phyloP scores from a whole-genome alignment of 805 yeast genomes.

The Myxozyma vanderwaltii region DNA sequence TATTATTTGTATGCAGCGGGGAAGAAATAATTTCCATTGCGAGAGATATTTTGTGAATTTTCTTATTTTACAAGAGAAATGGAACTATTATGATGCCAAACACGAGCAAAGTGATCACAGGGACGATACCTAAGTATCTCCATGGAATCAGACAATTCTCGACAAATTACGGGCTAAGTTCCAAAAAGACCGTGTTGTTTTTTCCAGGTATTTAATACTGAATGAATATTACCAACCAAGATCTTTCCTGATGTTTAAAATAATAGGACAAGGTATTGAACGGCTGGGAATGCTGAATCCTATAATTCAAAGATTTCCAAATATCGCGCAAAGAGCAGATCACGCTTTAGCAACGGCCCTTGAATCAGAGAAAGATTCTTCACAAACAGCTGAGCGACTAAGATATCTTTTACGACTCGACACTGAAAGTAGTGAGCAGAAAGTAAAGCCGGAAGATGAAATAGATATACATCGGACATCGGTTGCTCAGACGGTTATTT shows the following conservation, averaged over 20 bases:
- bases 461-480: constrained; percentile 21
- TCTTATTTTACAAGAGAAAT: too few species aligned
- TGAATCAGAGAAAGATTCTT: constrained; percentile 3
- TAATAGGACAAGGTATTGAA: constrained; percentile 22
- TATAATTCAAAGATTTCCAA: constrained; percentile 4
- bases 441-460: neutral
- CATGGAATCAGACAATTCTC: neutral
- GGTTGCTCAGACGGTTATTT: constrained; percentile 28
- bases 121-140: too few species aligned
- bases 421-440: neutral
- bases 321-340: neutral
- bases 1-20: too few species aligned
- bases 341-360: constrained; percentile 6
- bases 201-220: constrained; percentile 8
- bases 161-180: too few species aligned
- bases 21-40: too few species aligned
- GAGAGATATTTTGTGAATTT: too few species aligned
- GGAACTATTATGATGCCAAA: too few species aligned
- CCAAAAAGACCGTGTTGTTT: constrained; percentile 6
- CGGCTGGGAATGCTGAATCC: constrained; percentile 19
- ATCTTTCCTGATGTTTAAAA: neutral
- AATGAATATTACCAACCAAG: neutral
- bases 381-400: constrained; percentile 9
- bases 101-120: too few species aligned
- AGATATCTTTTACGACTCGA: neutral